Evolutionary conservation across 495 filamentous ascomycete genomes (phyloP), one percentile per base, ranked within the genome.

Genomic region (Daldinia concentrica): DNA sequence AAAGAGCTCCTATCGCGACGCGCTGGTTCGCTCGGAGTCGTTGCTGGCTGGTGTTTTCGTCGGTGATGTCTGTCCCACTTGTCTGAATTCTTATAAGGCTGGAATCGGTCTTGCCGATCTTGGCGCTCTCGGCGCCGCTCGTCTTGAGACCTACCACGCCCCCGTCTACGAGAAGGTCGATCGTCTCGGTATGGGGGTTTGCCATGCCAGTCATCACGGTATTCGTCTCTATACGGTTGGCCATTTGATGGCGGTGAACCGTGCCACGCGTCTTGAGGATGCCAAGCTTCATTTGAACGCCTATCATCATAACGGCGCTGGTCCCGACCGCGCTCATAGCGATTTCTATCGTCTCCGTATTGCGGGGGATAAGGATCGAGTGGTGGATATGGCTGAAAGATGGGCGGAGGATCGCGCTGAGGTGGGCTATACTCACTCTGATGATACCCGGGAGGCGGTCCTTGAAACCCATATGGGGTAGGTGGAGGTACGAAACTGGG

Each of bases 371-470:
- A 64, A 22, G 65, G 37, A 24, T 74, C 73, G 19, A 59, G 60
- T 6, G 60, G 62, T 14, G 67, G 58, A 51, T 74, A 69, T 22
- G 66, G 64, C 17, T 30, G 58, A 55, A 68, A 62, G 6, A 54
- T 60, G 41, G 63, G 27, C 6, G 73, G 56, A 51, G 71, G 61
- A 34, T 69, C 70, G 6, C 37, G 74, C 14, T 66, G 68, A 36
- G 73, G 66, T 11, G 52, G 64, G n/a, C 34, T 64, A 54, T 78
- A 71, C n/a, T 63, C 65, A 70, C 71, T n/a, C 80, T 70, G 26
- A 75, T 30, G 19, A 79, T 77, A 64, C 30, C 74, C n/a, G 69
- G 78, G 43, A 79, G 62, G 52, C 73, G 72, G 51, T n/a, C 78
- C 72, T 74, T 79, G 64, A 67, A 76, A 74, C 62, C 55, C 65